phyloP scores from a whole-genome alignment of 495 filamentous ascomycete genomes.

The Podospora pseudopauciseta region DNA sequence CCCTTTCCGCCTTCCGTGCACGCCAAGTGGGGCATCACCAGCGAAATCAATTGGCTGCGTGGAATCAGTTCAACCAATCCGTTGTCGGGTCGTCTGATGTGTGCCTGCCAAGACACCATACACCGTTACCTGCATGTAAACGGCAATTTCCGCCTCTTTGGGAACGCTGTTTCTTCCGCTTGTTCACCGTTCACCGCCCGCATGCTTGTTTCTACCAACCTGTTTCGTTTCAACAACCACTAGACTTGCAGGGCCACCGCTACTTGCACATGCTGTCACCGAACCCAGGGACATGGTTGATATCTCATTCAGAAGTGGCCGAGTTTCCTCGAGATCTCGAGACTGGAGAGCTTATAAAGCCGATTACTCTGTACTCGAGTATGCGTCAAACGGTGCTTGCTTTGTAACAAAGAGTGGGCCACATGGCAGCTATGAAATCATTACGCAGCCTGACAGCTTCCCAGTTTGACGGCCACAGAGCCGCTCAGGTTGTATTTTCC shows the following conservation, averaged over 20 bases:
- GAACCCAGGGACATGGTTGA: background rate
- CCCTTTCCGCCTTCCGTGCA: constrained; percentile 31
- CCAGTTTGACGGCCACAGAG: background rate
- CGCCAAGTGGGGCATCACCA: constrained; percentile 18
- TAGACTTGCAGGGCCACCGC: background rate
- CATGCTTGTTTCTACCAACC: background rate
- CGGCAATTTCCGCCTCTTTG: constrained; percentile 10
- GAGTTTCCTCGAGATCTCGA: background rate
- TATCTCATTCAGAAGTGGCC: background rate
- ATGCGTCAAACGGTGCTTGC: background rate
- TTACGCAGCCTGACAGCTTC: constrained; percentile 13
- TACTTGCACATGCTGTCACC: background rate
- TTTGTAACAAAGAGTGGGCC: background rate
- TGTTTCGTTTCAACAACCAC: background rate
- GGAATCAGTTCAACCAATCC: constrained; percentile 12
- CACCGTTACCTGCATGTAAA: constrained; percentile 21
- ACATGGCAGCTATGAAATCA: constrained; percentile 24
- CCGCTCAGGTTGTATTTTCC: background rate
- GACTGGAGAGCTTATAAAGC: no score
- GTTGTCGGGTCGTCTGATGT: constrained; percentile 13
- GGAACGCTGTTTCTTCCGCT: background rate
- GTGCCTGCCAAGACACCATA: constrained; percentile 27
- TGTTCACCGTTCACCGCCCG: background rate
- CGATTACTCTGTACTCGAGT: background rate
- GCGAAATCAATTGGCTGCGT: constrained; percentile 12